Conservation (phyloP, 108 stramenopile species). For the Cylindrotheca closterium region DNA sequence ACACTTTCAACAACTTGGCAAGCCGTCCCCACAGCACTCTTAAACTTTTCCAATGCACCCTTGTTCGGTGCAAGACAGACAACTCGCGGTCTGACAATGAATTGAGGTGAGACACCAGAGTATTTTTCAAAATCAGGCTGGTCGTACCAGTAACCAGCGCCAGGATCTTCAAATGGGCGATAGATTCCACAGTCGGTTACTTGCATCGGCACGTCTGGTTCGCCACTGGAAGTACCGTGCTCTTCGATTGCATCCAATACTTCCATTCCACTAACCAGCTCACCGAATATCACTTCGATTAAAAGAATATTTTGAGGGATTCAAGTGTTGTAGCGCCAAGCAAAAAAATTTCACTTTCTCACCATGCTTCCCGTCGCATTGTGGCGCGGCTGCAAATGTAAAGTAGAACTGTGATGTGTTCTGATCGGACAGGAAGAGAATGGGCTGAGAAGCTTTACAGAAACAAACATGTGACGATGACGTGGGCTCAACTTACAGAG, state of each 20-base stretch:
- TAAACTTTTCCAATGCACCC: constrained; percentile 49
- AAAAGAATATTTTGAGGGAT: background rate
- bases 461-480: background rate
- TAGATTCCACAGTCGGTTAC: constrained; percentile 82
- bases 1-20: constrained; percentile 12
- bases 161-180: constrained; percentile 48
- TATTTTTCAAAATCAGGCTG: constrained; percentile 72
- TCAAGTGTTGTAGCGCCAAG: background rate
- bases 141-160: constrained; percentile 81
- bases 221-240: constrained; percentile 21
- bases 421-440: background rate
- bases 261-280: constrained; percentile 75
- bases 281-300: constrained; percentile 82
- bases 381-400: constrained; percentile 69
- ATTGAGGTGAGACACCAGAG: constrained; percentile 65
- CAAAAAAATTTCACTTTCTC: background rate
- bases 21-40: constrained; percentile 35
- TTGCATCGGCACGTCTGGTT: constrained; percentile 43
- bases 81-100: constrained; percentile 71
- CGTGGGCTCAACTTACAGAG: constrained; percentile 23
- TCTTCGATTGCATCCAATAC: constrained; percentile 74
- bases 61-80: constrained; percentile 59
- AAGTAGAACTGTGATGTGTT: constrained; percentile 95
- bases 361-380: constrained; percentile 92
- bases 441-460: too few species aligned